Base-by-base conservation (phyloP, 306 rosid genomes). In the Prunus mume region DNA sequence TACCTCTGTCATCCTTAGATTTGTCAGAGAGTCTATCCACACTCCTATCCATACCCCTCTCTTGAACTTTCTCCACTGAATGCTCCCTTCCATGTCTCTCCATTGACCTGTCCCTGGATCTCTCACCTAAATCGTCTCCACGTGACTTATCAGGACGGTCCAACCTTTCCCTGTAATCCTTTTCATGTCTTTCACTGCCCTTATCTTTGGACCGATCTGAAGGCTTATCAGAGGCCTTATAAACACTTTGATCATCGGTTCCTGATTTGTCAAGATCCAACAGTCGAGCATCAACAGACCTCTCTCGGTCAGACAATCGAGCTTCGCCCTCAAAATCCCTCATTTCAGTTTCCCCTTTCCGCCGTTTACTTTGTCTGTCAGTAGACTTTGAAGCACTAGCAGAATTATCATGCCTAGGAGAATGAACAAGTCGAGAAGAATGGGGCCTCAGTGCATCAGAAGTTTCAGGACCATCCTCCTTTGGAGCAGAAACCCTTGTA, bases 51-150 rank as follows among this genome's bases (percentile, higher is more conserved):
- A 79, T 73, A 66, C 78, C 88, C 80, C 96, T 89, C 61, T 93
- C 98, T 80, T 85, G 97, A 77, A 79, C 78, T 86, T 91, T 86
- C 77, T 95, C 99, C 72, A 88, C 89, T n/a, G 99, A 92, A 60
- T 89, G 89, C 74, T 92, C 99, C 83, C 98, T 87, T 79, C 96
- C 92, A 87, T 90, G 88, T 79, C 99, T 88, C 85, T 95, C 99
- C 71, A 89, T 80, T 49, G 99, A 91, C 80, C 97, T 92, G 76
- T 90, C 98, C 85, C 97, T 88, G 66, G 87, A 52, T 83, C 87
- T 92, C 69, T 95, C 99, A 30, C 62, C 82, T 64, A 86, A 69
- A 62, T 95, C 99, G 72, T 95, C 99, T 68, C 91, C 90, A 9
- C 92, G 97, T 56, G 96, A 83, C 91, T 90, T 95, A 54, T 92